Percentiles rank a stretch among this genome's conserved stretches.
phyloP scores from a whole-genome alignment of 495 filamentous ascomycete genomes.

The Lophium mytilinum region DNA sequence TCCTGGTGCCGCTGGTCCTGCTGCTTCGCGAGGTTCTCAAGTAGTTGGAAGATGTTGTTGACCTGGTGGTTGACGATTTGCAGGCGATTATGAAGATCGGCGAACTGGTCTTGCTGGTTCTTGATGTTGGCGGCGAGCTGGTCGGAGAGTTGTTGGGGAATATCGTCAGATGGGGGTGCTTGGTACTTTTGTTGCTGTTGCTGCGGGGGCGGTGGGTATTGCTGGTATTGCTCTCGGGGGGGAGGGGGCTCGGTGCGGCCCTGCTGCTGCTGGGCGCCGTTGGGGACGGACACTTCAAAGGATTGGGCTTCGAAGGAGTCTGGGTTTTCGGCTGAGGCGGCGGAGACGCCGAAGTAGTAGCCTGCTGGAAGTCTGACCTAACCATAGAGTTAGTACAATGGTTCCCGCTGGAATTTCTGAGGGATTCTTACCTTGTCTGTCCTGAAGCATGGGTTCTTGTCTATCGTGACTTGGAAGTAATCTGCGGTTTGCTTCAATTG shows the following conservation, averaged over 20 bases:
- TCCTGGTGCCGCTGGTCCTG: constrained; percentile 48
- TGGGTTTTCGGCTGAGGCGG: constrained; percentile 79
- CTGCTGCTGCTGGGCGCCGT: constrained; percentile 26
- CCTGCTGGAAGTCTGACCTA: constrained; percentile 65
- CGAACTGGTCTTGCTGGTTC: constrained; percentile 55
- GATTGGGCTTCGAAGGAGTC: constrained; percentile 95
- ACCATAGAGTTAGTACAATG: neutral
- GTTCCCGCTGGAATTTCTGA: neutral
- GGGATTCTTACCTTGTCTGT: constrained; percentile 52
- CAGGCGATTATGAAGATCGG: constrained; percentile 72
- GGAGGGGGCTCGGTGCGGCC: constrained; percentile 21
- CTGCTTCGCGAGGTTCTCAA: constrained; percentile 50
- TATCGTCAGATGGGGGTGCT: constrained; percentile 7
- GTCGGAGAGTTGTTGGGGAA: constrained; percentile 29
- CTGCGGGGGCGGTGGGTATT: constrained; percentile 29
- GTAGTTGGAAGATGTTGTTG: constrained; percentile 56
- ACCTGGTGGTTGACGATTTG: constrained; percentile 67
- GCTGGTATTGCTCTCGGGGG: constrained; percentile 34
- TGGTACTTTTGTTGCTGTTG: constrained; percentile 32
- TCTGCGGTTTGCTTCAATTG: constrained; percentile 58
- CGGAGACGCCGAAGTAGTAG: constrained; percentile 81
- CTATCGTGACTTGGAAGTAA: constrained; percentile 69
- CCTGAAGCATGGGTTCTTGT: constrained; percentile 76
- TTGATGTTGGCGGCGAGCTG: constrained; percentile 43
- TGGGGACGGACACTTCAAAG: constrained; percentile 50